A percentile compares a stretch with the other conserved stretches of the same genome.
Conservation (phyloP, 2,329 filamentous ascomycete species). For the Phaeosphaeriaceae sp. region DNA sequence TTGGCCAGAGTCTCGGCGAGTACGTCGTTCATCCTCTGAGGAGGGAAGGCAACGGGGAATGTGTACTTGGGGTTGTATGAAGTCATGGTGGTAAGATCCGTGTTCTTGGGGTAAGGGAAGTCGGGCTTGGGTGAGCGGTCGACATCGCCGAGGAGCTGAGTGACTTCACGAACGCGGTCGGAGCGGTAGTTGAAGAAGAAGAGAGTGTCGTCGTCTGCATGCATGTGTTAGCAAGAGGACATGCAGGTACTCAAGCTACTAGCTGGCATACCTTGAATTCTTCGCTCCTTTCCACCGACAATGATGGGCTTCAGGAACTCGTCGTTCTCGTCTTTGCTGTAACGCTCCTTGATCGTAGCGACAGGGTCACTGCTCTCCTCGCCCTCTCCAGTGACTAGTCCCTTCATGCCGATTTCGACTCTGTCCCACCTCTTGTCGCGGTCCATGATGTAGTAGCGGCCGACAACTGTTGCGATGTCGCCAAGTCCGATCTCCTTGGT, state of each 20-base stretch:
- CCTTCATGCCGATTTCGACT: constrained; percentile 87
- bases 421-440: constrained; percentile 99
- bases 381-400: constrained; percentile 83
- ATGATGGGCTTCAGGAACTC: constrained; percentile 99
- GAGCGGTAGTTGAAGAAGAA: constrained; percentile 99
- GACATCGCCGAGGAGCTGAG: constrained; percentile 88
- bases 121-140: constrained; percentile 90
- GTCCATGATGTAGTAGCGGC: constrained; percentile 98
- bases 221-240: constrained; percentile 31
- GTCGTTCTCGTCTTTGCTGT: constrained; percentile 87
- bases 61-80: constrained; percentile 96
- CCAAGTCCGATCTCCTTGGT: constrained; percentile 85
- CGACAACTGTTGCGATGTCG: constrained; percentile 90
- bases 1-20: constrained; percentile 94
- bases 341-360: constrained; percentile 84
- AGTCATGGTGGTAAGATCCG: constrained; percentile 92
- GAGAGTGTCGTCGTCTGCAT: constrained; percentile 82
- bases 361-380: constrained; percentile 86
- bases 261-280: constrained; percentile 74
- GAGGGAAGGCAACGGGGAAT: constrained; percentile 90
- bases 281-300: constrained; percentile 81
- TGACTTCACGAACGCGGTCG: constrained; percentile 94
- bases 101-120: constrained; percentile 92
- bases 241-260: constrained; percentile 33
- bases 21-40: constrained; percentile 97